phyloP scores from a whole-genome alignment of 2,329 filamentous ascomycete species.

The Fusarium sororula region DNA sequence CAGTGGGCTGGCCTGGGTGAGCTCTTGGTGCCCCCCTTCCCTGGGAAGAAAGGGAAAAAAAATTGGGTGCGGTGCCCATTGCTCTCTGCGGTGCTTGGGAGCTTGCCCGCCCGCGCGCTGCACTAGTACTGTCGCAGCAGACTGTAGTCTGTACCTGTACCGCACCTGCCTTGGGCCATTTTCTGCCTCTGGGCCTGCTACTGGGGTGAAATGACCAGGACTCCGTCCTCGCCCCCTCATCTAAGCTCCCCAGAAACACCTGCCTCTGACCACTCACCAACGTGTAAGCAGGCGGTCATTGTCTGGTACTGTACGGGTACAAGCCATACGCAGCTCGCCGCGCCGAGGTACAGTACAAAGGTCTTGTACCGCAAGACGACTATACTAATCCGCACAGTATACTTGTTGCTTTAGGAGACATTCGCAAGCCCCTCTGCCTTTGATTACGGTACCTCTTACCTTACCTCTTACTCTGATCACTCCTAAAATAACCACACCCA shows the following conservation, averaged over 20 bases:
- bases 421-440: constrained; percentile 41
- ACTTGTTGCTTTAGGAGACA: constrained; percentile 37
- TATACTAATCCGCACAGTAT: constrained; percentile 47
- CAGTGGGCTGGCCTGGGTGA: constrained; percentile 34
- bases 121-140: constrained; percentile 38
- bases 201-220: constrained; percentile 31
- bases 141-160: constrained; percentile 27
- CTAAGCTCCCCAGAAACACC: constrained; percentile 35
- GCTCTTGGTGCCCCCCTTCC: constrained; percentile 34
- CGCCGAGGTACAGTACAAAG: constrained; percentile 50
- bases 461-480: constrained; percentile 25
- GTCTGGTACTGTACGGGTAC: constrained; percentile 54
- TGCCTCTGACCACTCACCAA: constrained; percentile 37
- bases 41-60: constrained; percentile 14
- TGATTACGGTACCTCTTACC: constrained; percentile 24
- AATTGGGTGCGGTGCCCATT: constrained; percentile 42
- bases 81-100: constrained; percentile 32
- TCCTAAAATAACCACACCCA: constrained; percentile 16
- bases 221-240: constrained; percentile 36
- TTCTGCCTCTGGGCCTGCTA: constrained; percentile 22
- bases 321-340: constrained; percentile 42
- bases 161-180: constrained; percentile 31
- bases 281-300: constrained; percentile 33
- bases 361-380: constrained; percentile 43
- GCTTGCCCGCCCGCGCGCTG: constrained; percentile 21